A percentile compares a stretch with the other conserved stretches of the same genome.
These are phyloP conservation scores for Cnidoscolus chayamansa DNA, from an alignment of 441 rosid genomes.

Conservation along the genomic window DNA sequence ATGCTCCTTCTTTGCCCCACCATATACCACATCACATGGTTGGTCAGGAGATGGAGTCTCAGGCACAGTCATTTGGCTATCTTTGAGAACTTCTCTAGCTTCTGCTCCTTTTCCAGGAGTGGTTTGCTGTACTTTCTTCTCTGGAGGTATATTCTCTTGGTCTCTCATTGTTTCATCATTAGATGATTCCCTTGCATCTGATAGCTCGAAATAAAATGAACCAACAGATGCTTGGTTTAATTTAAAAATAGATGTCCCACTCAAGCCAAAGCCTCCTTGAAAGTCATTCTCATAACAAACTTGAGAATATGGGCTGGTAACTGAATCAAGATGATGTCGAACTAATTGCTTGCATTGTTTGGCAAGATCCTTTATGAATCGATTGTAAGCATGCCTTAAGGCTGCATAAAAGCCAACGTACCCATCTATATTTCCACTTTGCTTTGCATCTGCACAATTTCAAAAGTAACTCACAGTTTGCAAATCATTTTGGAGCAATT, in stretches of 20 bases:
- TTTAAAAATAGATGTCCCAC: slow-evolving; percentile 35
- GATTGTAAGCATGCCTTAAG: slow-evolving; percentile 65
- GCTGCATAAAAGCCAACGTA: slow-evolving; percentile 86
- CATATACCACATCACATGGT: slow-evolving; percentile 56
- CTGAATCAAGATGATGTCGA: slow-evolving; percentile 93
- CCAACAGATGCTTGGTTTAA: slow-evolving; percentile 49
- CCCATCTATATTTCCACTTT: slow-evolving; percentile 68
- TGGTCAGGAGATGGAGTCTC: slow-evolving; percentile 98
- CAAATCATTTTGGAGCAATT: slow-evolving; percentile 7
- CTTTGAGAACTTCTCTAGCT: slow-evolving; percentile 52
- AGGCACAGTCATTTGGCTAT: slow-evolving; percentile 76
- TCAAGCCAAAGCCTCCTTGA: slow-evolving; percentile 56
- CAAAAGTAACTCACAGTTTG: slow-evolving; percentile 12
- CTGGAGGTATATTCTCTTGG: slow-evolving; percentile 81
- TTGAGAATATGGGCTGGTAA: slow-evolving; percentile 86
- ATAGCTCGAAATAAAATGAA: slow-evolving; percentile 70
- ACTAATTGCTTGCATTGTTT: slow-evolving; percentile 86
- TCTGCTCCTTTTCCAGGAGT: slow-evolving; percentile 72
- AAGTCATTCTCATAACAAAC: slow-evolving; percentile 73
- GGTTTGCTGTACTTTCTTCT: slow-evolving; percentile 52
- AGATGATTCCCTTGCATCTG: slow-evolving; percentile 44
- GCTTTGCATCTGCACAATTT: slow-evolving; percentile 54
- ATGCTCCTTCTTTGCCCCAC: slow-evolving; percentile 59
- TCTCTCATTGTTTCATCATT: slow-evolving; percentile 54
- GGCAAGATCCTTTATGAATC: slow-evolving; percentile 69